A percentile compares a stretch with the other conserved stretches of the same genome.
Conservation (phyloP, 371 early-diverging fungal species). For the Apophysomyces elegans region DNA sequence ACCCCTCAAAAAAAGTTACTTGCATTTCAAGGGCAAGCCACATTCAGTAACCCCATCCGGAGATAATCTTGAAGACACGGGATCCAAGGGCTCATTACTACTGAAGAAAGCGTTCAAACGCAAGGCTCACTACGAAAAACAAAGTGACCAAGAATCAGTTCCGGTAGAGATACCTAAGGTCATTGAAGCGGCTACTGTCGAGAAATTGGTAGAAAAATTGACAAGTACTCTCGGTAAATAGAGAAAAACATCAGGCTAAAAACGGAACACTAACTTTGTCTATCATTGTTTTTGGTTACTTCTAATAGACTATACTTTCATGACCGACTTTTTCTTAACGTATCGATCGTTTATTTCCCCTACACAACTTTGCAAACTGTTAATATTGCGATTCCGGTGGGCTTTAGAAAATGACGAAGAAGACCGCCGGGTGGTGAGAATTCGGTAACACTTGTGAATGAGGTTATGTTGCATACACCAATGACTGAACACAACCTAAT, state of each 20-base stretch:
- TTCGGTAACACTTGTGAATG: conserved; percentile 38
- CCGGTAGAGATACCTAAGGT: conserved; percentile 19
- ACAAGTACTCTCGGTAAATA: conserved; percentile 63
- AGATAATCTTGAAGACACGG: conserved; percentile 7
- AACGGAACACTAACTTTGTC: conserved; percentile 5
- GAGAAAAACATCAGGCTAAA: neutral
- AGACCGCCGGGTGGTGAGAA: conserved; percentile 61
- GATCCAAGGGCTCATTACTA: conserved; percentile 8
- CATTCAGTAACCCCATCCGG: conserved; percentile 9
- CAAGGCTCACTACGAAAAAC: conserved; percentile 1
- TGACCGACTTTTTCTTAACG: conserved; percentile 75
- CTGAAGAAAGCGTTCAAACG: conserved; percentile 9
- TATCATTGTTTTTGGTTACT: neutral
- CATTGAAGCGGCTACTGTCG: conserved; percentile 66
- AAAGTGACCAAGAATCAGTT: neutral
- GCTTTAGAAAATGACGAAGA: conserved; percentile 60
- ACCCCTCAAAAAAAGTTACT: conserved; percentile 15
- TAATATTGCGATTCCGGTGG: conserved; percentile 68
- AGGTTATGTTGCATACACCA: no score
- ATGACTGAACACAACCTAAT: neutral
- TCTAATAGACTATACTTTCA: conserved; percentile 64
- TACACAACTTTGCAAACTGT: conserved; percentile 55
- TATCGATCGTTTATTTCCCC: conserved; percentile 70
- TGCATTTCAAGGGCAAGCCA: conserved; percentile 3
- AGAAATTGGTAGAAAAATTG: conserved; percentile 65